These are phyloP conservation scores for Fusarium sp. DNA, from an alignment of 2,329 filamentous ascomycete species.

Conservation along the genomic window DNA sequence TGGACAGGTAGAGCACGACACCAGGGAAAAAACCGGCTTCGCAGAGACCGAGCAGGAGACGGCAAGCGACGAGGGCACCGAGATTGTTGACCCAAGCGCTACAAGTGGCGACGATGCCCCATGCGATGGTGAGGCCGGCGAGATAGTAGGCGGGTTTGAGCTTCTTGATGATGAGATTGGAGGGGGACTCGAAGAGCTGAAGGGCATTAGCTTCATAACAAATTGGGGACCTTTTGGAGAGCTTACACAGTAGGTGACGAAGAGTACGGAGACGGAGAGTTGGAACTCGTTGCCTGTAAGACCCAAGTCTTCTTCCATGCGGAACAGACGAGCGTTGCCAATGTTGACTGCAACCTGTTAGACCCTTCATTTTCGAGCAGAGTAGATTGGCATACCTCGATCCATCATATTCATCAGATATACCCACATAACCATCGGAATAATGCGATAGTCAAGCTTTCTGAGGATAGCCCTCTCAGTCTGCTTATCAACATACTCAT, in stretches of 20 bases:
- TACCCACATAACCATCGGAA: slow-evolving; percentile 47
- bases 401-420: slow-evolving; percentile 51
- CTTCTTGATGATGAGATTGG: slow-evolving; percentile 50
- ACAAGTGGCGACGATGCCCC: slow-evolving; percentile 56
- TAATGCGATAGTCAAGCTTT: slow-evolving; percentile 48
- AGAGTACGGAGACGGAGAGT: slow-evolving; percentile 57
- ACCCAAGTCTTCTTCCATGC: slow-evolving; percentile 63
- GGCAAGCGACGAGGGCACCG: slow-evolving; percentile 56
- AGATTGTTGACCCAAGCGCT: slow-evolving; percentile 58
- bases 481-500: slow-evolving; percentile 31
- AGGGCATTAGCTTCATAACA: not conserved
- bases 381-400: slow-evolving; percentile 37
- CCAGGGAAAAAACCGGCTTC: slow-evolving; percentile 63
- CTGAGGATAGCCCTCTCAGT: slow-evolving; percentile 35
- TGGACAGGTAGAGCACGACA: slow-evolving; percentile 64
- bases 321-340: slow-evolving; percentile 66
- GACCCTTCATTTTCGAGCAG: fast-evolving
- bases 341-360: slow-evolving; percentile 68
- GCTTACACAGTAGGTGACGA: slow-evolving; percentile 55
- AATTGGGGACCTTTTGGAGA: not conserved
- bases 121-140: slow-evolving; percentile 54
- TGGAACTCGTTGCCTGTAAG: slow-evolving; percentile 68
- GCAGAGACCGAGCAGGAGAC: slow-evolving; percentile 47
- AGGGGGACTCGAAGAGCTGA: slow-evolving; percentile 54
- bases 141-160: slow-evolving; percentile 61